phyloP scores from a whole-genome alignment of 768 basidiomycete genomes.

The Serendipita vermifera region DNA sequence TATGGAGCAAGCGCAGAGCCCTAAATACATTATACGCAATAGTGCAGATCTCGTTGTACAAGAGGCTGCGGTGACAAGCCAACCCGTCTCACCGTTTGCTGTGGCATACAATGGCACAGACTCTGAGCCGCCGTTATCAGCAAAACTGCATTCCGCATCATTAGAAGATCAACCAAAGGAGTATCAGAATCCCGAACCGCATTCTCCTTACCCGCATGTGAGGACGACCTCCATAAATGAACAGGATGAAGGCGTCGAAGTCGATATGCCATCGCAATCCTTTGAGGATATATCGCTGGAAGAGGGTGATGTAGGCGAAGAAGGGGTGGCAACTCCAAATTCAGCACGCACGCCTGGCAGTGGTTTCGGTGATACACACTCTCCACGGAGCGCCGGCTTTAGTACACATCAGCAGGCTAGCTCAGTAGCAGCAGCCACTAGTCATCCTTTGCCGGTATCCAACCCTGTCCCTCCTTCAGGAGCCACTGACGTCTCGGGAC shows the following conservation, averaged over 20 bases:
- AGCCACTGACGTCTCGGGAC: neutral
- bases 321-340: neutral
- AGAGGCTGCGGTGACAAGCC: too few relatives aligned
- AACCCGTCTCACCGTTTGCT: conserved; percentile 4
- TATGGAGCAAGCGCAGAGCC: too few relatives aligned
- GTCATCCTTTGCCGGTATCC: neutral
- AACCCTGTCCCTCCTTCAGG: too few relatives aligned
- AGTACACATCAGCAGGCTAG: too few relatives aligned
- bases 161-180: neutral
- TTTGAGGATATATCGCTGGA: conserved; percentile 4
- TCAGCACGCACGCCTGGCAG: conserved; percentile 7
- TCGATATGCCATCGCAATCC: neutral
- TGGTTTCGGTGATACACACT: too few relatives aligned
- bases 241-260: neutral
- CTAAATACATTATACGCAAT: too few relatives aligned
- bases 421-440: neutral
- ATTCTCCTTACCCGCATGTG: neutral
- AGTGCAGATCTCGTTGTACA: too few relatives aligned
- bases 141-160: neutral
- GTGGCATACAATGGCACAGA: neutral
- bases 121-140: neutral
- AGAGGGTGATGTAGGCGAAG: neutral
- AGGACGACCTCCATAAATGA: neutral
- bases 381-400: too few relatives aligned
- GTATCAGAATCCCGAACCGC: neutral